phyloP scores from a whole-genome alignment of 495 filamentous ascomycete species.

The Penicillium lividum region DNA sequence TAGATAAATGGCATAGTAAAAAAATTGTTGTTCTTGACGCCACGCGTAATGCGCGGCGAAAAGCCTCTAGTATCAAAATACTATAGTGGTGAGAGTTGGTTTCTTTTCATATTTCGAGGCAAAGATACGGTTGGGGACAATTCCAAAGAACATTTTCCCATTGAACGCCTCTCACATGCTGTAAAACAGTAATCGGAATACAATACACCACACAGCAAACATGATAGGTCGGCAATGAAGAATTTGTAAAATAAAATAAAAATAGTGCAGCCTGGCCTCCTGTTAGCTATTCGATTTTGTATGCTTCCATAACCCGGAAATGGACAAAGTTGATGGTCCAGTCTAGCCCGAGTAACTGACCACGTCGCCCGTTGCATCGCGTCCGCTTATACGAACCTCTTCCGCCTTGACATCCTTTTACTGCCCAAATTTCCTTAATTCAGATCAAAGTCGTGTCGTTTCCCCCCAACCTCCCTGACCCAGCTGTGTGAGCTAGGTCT shows the following conservation, averaged over 20 bases:
- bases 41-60: no score
- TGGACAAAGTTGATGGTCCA: background rate
- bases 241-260: background rate
- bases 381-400: constrained; percentile 1
- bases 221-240: background rate
- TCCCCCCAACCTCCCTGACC: background rate
- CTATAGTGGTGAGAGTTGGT: no score
- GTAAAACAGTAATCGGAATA: background rate
- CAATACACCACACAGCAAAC: background rate
- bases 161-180: background rate
- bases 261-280: background rate
- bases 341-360: constrained; percentile 4
- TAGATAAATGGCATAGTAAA: no score
- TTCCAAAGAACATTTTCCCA: background rate
- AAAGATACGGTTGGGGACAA: no score
- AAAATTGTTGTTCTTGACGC: no score
- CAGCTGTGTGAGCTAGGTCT: constrained; percentile 2
- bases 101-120: no score
- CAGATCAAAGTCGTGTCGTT: constrained; percentile 13
- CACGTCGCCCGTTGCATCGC: constrained; percentile 6
- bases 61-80: no score
- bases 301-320: background rate
- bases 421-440: background rate
- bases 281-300: background rate
- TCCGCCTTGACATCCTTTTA: constrained; percentile 1